Conservation (phyloP, 768 basidiomycete genomes). For the Boletus barrowsii region DNA sequence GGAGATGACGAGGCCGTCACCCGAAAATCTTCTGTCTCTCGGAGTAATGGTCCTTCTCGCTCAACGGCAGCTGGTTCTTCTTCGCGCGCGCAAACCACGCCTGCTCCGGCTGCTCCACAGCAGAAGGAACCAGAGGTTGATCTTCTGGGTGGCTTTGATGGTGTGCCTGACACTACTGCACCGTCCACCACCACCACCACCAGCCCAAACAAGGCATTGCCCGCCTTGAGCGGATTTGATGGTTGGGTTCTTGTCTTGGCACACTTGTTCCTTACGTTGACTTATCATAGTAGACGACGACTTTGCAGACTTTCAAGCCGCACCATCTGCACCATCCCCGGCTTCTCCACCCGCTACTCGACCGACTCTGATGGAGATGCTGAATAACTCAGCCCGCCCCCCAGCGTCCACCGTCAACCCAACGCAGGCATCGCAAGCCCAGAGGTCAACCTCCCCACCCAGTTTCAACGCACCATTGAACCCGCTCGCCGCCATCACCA, state of each 20-base stretch:
- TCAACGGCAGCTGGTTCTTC: constrained; percentile 39
- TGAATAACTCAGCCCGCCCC: constrained; percentile 32
- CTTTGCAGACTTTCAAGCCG: constrained; percentile 82
- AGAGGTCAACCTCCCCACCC: constrained; percentile 23
- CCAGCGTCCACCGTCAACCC: constrained; percentile 11
- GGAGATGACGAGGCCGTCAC: constrained; percentile 77
- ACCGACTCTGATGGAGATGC: constrained; percentile 48
- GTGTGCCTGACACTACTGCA: constrained; percentile 42
- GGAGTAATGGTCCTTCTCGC: constrained; percentile 28
- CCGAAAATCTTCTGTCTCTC: constrained; percentile 38
- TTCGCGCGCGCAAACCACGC: constrained; percentile 29
- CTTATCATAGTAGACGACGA: constrained; percentile 60
- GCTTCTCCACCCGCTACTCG: constrained; percentile 34
- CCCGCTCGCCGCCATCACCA: constrained; percentile 28
- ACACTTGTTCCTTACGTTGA: neutral
- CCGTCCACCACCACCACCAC: constrained; percentile 6
- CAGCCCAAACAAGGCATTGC: constrained; percentile 31
- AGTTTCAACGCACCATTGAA: constrained; percentile 19
- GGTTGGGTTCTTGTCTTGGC: constrained; percentile 13
- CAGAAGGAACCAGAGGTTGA: constrained; percentile 58
- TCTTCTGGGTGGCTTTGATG: constrained; percentile 73
- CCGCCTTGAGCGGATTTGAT: constrained; percentile 27
- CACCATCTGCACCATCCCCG: constrained; percentile 45
- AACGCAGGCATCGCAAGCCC: constrained; percentile 8
- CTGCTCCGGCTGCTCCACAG: constrained; percentile 33